These are phyloP conservation scores for Clarireedia homoeocarpa DNA, from an alignment of 2,329 filamentous ascomycete genomes.

Conservation along the genomic window DNA sequence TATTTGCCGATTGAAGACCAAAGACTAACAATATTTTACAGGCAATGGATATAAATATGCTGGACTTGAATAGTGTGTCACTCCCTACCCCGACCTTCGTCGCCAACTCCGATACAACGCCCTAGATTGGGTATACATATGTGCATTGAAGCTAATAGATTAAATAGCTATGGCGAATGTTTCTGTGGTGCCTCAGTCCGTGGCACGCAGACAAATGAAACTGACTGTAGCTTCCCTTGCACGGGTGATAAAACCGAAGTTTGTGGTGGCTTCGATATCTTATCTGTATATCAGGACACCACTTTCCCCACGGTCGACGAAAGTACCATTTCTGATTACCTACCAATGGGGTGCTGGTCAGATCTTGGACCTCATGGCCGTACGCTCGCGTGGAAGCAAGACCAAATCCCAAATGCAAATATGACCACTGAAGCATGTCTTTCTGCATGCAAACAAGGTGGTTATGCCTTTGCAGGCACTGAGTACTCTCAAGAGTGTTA, in stretches of 20 bases:
- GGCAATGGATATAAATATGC: conserved; percentile 31
- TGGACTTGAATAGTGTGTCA: conserved; percentile 26
- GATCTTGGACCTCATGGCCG: conserved; percentile 28
- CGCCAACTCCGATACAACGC: not conserved
- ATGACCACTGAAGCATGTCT: conserved; percentile 32
- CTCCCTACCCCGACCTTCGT: conserved; percentile 11
- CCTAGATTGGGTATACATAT: not conserved
- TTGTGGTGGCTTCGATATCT: conserved; percentile 22
- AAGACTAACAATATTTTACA: conserved; percentile 8
- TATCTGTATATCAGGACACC: conserved; percentile 30
- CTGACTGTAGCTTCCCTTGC: conserved; percentile 22
- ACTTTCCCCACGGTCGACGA: conserved; percentile 27
- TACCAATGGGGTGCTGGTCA: conserved; percentile 34
- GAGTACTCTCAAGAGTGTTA: conserved; percentile 34
- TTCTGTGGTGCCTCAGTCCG: conserved; percentile 31
- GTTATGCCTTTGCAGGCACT: conserved; percentile 34
- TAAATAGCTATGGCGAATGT: conserved; percentile 23
- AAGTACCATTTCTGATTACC: conserved; percentile 25
- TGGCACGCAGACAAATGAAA: conserved; percentile 20
- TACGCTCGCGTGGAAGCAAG: conserved; percentile 27
- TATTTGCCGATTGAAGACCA: not conserved
- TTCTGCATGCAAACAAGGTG: conserved; percentile 30
- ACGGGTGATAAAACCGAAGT: conserved; percentile 19
- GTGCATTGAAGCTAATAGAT: not conserved
- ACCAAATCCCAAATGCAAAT: conserved; percentile 24